A percentile compares a stretch with the other conserved stretches of the same genome.
Evolutionary conservation across 2,329 filamentous ascomycete species (phyloP).

Genomic region (Paecilomyces sp.): DNA sequence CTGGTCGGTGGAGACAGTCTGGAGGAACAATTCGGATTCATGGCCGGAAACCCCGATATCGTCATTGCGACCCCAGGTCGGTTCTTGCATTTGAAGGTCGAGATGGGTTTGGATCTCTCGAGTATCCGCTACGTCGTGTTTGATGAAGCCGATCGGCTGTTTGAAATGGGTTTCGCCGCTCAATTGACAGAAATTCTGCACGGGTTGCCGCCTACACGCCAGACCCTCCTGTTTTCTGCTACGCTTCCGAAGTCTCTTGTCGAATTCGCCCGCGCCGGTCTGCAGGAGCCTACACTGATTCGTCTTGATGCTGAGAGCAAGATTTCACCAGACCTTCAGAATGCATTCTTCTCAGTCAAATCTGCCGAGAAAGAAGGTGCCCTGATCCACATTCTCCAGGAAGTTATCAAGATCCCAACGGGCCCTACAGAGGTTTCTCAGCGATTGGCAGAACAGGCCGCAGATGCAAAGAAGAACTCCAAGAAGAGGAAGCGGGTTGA

Average conservation of each 20-base stretch:
- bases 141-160: slow-evolving; percentile 91
- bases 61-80: slow-evolving; percentile 95
- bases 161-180: slow-evolving; percentile 96
- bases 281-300: slow-evolving; percentile 86
- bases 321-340: slow-evolving; percentile 91
- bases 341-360: slow-evolving; percentile 90
- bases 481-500: slow-evolving; percentile 45
- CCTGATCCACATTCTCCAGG: slow-evolving; percentile 77
- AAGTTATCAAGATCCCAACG: slow-evolving; percentile 85
- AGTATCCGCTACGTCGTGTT: slow-evolving; percentile 94
- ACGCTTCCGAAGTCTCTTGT: slow-evolving; percentile 90
- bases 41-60: slow-evolving; percentile 93
- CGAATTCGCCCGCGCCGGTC: slow-evolving; percentile 86
- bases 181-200: slow-evolving; percentile 91
- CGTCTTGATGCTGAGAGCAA: slow-evolving; percentile 92
- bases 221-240: slow-evolving; percentile 91
- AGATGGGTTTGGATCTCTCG: slow-evolving; percentile 87
- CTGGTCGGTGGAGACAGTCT: slow-evolving; percentile 92
- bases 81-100: slow-evolving; percentile 92
- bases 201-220: slow-evolving; percentile 72
- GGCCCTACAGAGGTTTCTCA: slow-evolving; percentile 50
- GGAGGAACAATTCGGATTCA: slow-evolving; percentile 88
- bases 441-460: slow-evolving; percentile 38
- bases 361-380: slow-evolving; percentile 90
- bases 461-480: slow-evolving; percentile 33